Base-by-base conservation (phyloP, 306 rosid genomes). In the Lathyrus aphaca region DNA sequence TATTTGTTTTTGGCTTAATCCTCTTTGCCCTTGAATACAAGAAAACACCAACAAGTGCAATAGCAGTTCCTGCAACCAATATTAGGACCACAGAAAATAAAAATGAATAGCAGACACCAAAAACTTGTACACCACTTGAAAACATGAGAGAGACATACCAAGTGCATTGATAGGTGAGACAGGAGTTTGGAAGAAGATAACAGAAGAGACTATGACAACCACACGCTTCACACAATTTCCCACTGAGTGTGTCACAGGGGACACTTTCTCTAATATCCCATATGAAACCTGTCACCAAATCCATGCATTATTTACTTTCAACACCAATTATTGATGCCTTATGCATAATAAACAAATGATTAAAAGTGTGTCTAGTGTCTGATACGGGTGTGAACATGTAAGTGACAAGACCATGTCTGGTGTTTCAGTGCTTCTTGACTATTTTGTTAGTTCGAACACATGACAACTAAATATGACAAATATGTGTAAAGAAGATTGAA, bases 221-320 rank as follows among this genome's bases (percentile, higher is more conserved):
- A 86, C 83, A 9, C 96, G 95, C 80, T 90, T 88, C 64, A 75
- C 83, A 55, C 95, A 84, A 57, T 88, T 90, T 45, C 88, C 96
- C 3, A 90, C 95, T 0, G 96, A 83, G 63, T 90, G 96, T 13
- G 81, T 84, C 56, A 90, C 87, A 0, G 96, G 88, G 23, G 96
- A 88, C 8, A 90, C 85, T 82, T 68, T 75, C 35, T 81, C 74
- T 66, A 90, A 75, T 81, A 88, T 88, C 56, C 81, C 85, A 74
- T 75, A 90, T 1, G 96, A 90, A 8, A 90, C 85, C 95, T 90
- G 88, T 51, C 60, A 27, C 66, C 75, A 62, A 67, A 49, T 48
- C 2, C 59, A 66, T 35, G 39, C 39, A 35, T 35, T 35, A 35
- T 45, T 77, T 16, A 76, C 38, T 7, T 32, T 12, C 38, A 64